phyloP scores from a whole-genome alignment of 805 yeast species.

The Lipomyces starkeyi region DNA sequence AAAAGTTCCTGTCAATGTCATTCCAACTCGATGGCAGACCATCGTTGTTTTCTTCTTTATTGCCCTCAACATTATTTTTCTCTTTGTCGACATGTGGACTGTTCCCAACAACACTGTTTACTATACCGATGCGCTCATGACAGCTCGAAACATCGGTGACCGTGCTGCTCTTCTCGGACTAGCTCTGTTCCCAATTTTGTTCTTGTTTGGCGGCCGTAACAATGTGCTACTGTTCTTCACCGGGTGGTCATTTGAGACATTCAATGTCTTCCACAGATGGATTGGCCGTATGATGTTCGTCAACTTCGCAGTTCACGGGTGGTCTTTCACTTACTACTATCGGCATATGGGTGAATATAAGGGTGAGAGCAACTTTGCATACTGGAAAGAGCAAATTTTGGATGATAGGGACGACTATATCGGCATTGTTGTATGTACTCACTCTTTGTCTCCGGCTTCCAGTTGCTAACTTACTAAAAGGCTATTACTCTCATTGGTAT shows the following conservation, averaged over 20 bases:
- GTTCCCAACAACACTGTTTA: slow-evolving; percentile 6
- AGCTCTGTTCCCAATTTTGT: slow-evolving; percentile 56
- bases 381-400: slow-evolving; percentile 40
- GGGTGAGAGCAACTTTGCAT: slow-evolving; percentile 43
- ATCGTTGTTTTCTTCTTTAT: slow-evolving; percentile 11
- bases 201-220: slow-evolving; percentile 74
- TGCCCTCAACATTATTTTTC: slow-evolving; percentile 19
- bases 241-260: slow-evolving; percentile 68
- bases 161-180: slow-evolving; percentile 42
- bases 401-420: slow-evolving; percentile 25
- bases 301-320: slow-evolving; percentile 57
- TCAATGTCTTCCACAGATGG: slow-evolving; percentile 70
- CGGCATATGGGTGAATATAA: slow-evolving; percentile 37
- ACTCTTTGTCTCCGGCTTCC: not conserved
- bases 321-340: slow-evolving; percentile 58
- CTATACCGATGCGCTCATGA: slow-evolving; percentile 2
- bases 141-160: slow-evolving; percentile 20
- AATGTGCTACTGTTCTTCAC: slow-evolving; percentile 67
- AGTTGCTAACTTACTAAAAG: not conserved
- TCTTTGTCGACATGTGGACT: slow-evolving; percentile 13
- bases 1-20: slow-evolving; percentile 33
- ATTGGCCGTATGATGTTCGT: slow-evolving; percentile 42
- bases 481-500: slow-evolving; percentile 13
- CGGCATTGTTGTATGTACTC: slow-evolving; percentile 49
- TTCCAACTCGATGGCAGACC: slow-evolving; percentile 52